Base-by-base conservation (phyloP, 2,329 filamentous ascomycete species). In the Fusarium caatingaense region DNA sequence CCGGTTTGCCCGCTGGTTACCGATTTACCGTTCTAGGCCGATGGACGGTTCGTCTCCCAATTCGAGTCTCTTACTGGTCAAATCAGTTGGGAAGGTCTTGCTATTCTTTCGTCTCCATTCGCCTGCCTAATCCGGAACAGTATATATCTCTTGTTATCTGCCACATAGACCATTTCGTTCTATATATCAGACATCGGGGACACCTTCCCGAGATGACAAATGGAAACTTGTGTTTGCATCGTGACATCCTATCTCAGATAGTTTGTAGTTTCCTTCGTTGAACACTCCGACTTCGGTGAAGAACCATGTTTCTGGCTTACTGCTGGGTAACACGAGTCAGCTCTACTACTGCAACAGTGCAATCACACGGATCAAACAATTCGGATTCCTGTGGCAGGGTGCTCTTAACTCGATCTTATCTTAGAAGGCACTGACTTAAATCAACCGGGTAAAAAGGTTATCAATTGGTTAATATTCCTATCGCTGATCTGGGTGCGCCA, bases 1-100 rank as follows among this genome's bases (percentile, higher is more conserved):
- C 62, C 61, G 61, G 46, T 47, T 59, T 46, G 45, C 44, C 61
- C 62, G 62, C 60, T 57, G 45, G 45, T 76, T 75, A 69, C 73
- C 73, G 73, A 37, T 37, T 37, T 37, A 37, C 34, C 34, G 34
- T 37, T 56, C 56, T 55, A 64, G 65, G 65, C 71, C 72, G 72
- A 69, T 62, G 61, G 30, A 62, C 57, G 37, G 59, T 58, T 71
- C 42, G 56, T 68, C 68, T 67, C 69, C 68, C 53, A 67, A 64
- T 69, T 42, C 51, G 18, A 51, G 50, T 54, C 56, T 57, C 45
- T 66, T 37, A 71, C 45, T 71, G 69, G 69, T 47, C 53, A 46
- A 72, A 61, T n/a, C 10, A 37, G 18, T 37, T 37, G 34, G 18
- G 18, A 37, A n/a, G 34, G 34, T 37, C 34, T 55, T 55, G 47